Conservation (phyloP, 306 rosid genomes). For the Hylodesmum podocarpum region DNA sequence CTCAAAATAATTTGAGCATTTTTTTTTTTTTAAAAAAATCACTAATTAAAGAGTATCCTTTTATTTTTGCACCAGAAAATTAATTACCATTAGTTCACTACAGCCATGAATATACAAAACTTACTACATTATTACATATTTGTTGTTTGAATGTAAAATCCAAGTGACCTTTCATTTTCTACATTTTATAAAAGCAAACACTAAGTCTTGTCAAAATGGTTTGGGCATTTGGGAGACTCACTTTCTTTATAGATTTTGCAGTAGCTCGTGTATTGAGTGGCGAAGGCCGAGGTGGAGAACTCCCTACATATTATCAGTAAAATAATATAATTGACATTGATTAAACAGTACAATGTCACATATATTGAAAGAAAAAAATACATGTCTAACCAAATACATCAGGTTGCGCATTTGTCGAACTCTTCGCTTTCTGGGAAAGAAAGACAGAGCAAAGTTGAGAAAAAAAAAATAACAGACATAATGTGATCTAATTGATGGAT, state of each 20-base stretch:
- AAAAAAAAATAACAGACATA: constrained; percentile 8
- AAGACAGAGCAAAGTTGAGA: not conserved
- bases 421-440: constrained; percentile 52
- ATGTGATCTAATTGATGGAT: constrained; percentile 8
- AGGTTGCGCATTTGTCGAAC: constrained; percentile 40
- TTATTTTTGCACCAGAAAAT: not conserved
- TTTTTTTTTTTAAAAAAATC: not conserved
- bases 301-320: constrained; percentile 42
- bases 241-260: constrained; percentile 74
- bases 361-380: not conserved
- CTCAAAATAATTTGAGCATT: constrained; percentile 3
- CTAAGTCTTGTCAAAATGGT: constrained; percentile 11
- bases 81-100: not conserved
- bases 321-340: constrained; percentile 17
- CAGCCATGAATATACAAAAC: not conserved
- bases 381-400: constrained; percentile 57
- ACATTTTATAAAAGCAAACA: not conserved
- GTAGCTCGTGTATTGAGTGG: constrained; percentile 41
- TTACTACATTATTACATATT: not conserved
- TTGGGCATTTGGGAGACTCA: constrained; percentile 24
- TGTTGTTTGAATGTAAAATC: constrained; percentile 4
- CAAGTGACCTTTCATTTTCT: not conserved
- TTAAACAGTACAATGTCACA: constrained; percentile 16
- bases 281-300: constrained; percentile 38
- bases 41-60: not conserved